Percentiles rank a stretch among this genome's conserved stretches.
Evolutionary conservation across 2,329 filamentous ascomycete species (phyloP).

Genomic region (Allantophomopsis cytisporea): DNA sequence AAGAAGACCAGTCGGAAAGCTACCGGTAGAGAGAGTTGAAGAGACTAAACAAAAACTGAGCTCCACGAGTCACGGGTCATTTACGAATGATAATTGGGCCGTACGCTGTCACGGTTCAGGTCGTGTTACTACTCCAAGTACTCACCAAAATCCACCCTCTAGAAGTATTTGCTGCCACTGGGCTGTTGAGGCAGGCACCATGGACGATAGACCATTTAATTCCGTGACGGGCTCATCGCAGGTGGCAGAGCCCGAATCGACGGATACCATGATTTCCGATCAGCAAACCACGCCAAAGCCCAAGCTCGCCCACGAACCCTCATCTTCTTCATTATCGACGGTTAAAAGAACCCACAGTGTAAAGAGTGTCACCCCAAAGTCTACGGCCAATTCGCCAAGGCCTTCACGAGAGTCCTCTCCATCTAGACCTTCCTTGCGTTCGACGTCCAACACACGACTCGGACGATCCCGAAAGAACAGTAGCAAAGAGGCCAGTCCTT

Average conservation of each 20-base stretch:
- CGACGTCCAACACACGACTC: constrained; percentile 2
- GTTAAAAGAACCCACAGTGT: constrained; percentile 11
- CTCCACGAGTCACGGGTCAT: too few relatives aligned
- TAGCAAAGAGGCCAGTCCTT: constrained; percentile 48
- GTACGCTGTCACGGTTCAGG: too few relatives aligned
- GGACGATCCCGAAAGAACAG: constrained; percentile 51
- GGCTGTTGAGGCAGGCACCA: neutral
- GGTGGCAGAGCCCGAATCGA: constrained; percentile 1
- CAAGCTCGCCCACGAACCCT: constrained; percentile 8
- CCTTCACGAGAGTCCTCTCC: constrained; percentile 35
- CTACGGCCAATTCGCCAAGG: constrained; percentile 26
- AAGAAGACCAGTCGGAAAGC: too few relatives aligned
- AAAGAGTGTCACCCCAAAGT: constrained; percentile 12
- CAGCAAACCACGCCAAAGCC: constrained; percentile 3
- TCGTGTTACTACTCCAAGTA: too few relatives aligned
- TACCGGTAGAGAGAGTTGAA: too few relatives aligned
- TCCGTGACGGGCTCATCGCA: neutral
- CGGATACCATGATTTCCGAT: neutral
- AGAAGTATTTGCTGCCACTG: too few relatives aligned
- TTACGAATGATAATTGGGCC: too few relatives aligned
- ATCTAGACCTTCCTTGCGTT: constrained; percentile 14
- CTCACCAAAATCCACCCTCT: too few relatives aligned
- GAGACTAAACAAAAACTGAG: too few relatives aligned
- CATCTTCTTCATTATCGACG: constrained; percentile 8
- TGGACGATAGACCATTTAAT: constrained; percentile 1